These are phyloP conservation scores for Achlya hypogyna DNA, from an alignment of 352 stramenopile genomes.

Conservation along the genomic window DNA sequence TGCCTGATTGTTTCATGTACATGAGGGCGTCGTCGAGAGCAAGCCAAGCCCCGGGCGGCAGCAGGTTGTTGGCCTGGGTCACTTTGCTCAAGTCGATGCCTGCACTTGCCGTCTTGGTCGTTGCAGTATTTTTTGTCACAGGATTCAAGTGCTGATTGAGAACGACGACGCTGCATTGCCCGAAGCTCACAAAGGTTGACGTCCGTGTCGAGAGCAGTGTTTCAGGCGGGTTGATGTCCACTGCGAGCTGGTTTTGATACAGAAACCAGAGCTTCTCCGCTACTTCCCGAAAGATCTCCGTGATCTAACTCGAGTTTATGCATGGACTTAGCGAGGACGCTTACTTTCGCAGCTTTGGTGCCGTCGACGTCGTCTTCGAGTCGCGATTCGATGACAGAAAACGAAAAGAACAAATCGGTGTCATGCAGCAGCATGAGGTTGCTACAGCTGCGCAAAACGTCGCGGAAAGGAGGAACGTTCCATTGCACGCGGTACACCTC, in stretches of 20 bases:
- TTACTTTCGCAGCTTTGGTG: not conserved
- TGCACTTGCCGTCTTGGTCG: not conserved
- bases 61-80: conserved; percentile 19
- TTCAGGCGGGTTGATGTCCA: conserved; percentile 39
- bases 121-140: not conserved
- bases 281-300: conserved; percentile 26
- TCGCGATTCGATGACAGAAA: conserved; percentile 3
- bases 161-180: not conserved
- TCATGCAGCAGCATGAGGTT: conserved; percentile 65
- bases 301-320: not conserved
- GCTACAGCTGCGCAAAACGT: conserved; percentile 35
- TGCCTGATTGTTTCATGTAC: conserved; percentile 1
- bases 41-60: conserved; percentile 8
- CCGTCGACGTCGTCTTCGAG: not conserved
- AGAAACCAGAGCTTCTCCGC: conserved; percentile 64
- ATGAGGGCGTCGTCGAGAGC: conserved; percentile 13
- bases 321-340: not conserved
- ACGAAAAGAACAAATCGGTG: conserved; percentile 51
- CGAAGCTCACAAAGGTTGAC: conserved; percentile 7
- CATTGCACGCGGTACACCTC: conserved; percentile 58
- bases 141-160: conserved; percentile 8
- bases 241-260: conserved; percentile 71
- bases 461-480: conserved; percentile 40
- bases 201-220: not conserved
- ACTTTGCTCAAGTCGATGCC: conserved; percentile 19